phyloP scores from a whole-genome alignment of 2,329 filamentous ascomycete genomes.

The Exophiala oligosperma region DNA sequence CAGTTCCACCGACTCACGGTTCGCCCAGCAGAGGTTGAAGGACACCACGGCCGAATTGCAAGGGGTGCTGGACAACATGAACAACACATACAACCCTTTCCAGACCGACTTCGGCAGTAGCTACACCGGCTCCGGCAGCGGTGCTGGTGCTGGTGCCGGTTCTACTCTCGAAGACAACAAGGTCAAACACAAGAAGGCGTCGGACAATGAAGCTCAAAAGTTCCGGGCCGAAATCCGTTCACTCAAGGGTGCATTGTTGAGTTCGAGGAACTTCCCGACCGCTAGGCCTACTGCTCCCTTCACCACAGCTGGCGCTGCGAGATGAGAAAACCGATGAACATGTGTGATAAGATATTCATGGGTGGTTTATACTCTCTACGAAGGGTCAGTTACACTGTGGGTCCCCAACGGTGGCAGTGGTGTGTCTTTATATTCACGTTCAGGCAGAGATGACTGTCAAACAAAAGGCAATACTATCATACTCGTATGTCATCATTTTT shows the following conservation, averaged over 20 bases:
- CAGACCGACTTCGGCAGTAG: constrained; percentile 22
- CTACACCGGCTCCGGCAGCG: constrained; percentile 20
- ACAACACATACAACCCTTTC: constrained; percentile 32
- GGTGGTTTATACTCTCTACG: too few species aligned
- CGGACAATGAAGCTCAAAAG: constrained; percentile 57
- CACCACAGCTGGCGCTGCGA: constrained; percentile 3
- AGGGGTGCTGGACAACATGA: constrained; percentile 21
- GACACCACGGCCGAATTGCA: constrained; percentile 22
- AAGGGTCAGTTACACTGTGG: too few species aligned
- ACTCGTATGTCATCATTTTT: not conserved
- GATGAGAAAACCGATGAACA: not conserved
- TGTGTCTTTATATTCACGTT: too few species aligned
- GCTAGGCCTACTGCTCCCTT: constrained; percentile 22
- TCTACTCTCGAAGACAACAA: constrained; percentile 30
- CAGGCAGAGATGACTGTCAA: too few species aligned
- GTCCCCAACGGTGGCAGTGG: too few species aligned
- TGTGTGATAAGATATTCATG: too few species aligned
- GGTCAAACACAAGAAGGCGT: constrained; percentile 26
- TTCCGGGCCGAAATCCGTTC: constrained; percentile 62
- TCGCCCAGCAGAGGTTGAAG: constrained; percentile 33
- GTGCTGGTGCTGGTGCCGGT: constrained; percentile 26
- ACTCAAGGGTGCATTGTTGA: constrained; percentile 64
- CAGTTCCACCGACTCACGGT: constrained; percentile 42
- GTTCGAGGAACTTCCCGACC: constrained; percentile 60
- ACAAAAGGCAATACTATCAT: not conserved